Base-by-base conservation (phyloP, 75 land plant species). In the Sequoiadendron giganteum region DNA sequence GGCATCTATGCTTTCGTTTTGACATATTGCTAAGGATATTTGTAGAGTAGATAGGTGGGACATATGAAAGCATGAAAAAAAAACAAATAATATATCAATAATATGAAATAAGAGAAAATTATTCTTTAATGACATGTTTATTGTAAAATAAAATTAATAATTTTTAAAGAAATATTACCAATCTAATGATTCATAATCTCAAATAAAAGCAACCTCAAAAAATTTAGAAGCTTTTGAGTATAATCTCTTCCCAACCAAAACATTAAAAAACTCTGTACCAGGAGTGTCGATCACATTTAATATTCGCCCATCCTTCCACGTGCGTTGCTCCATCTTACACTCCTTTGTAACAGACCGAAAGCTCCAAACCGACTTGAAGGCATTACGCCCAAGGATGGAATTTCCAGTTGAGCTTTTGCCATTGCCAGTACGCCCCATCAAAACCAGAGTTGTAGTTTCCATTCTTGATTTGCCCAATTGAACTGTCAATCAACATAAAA, bases 251-350 rank as follows among this genome's bases (percentile, higher is more conserved):
- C 49, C 0, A 48, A 48, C 49, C 8, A 5, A 48, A 48, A 48
- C 6, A 48, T 8, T 30, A n/a, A 36, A 10, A 89, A 52, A 16
- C 38, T 40, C 1, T 56, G 45, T 89, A 97, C 98, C 98, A 28
- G 98, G 98, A 34, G 98, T 97, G 87, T 97, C 98, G 73, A 96
- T 93, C 5, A 96, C 96, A 80, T 93, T 95, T 5, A 96, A 42
- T 48, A 55, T 13, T 15, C 91, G 93, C 15, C 97, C 97, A 94
- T 96, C 95, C 11, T 85, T 85, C 21, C 94, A 86, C 6, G 90
- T 90, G 65, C 92, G 88, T 34, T 84, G 83, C 68, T 94, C 92
- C 61, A 92, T 39, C 85, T 95, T 92, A 90, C 92, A 93, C 84
- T 95, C 94, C 61, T 85, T 86, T 32, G 95, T 94, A 83, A 96